Evolutionary conservation across 306 rosid genomes (phyloP), one percentile per base, ranked within the genome.

Genomic region (Cyclanthera cordifolia): DNA sequence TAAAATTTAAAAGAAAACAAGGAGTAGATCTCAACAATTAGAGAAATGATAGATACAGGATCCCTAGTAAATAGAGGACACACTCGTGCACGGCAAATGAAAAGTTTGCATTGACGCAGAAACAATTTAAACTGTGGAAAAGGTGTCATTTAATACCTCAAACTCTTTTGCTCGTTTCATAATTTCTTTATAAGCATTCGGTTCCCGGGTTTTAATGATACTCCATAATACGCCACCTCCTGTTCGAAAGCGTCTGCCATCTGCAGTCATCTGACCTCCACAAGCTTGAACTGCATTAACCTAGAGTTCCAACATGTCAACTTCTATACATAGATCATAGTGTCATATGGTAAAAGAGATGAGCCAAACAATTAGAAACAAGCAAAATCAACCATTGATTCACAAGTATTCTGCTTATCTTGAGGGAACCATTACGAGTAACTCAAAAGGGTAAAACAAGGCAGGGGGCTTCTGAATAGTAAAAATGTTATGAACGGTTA

Each of bases 181-280:
- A 45, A 93, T 93, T 87, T 86, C 98, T 85, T 82, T 87, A 74
- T 73, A 86, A 53, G 87, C 95, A 21, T 85, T 84, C 70, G 95
- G 97, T 53, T 89, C 98, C 64, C 91, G 89, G 67, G 74, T 66
- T 86, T 89, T 10, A 28, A 28, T 28, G 32, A 88, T 88, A 67
- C 49, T 77, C 98, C 96, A 93, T 77, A 93, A 78, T 61, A 93
- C 61, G 63, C 98, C 98, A 72, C 98, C 98, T 28, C 98, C 98
- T 1, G 81, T 84, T 61, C 93, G 79, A 24, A 43, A 73, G 21
- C 96, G 95, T 53, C 74, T 81, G 17, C 95, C 95, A 81, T 88
- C 91, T 45, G 79, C 79, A 71, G 92, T 87, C 90, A 67, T 78
- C 87, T 91, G 96, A 72, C 92, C 97, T 65, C 97, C 97, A 64